Evolutionary conservation across 75 land plant species (phyloP).

Genomic region (Picea glauca): DNA sequence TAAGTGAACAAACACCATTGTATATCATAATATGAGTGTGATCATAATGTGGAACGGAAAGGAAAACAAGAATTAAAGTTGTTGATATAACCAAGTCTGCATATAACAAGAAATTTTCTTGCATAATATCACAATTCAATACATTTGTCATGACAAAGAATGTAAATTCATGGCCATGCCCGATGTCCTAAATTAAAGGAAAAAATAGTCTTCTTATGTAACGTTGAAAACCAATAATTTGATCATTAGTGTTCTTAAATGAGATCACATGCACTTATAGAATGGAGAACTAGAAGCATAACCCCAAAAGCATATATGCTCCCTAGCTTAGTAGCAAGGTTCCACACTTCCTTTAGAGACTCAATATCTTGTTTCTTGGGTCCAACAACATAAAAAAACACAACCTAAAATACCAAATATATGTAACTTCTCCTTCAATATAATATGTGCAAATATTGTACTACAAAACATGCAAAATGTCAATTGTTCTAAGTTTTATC

Average conservation of each 20-base stretch:
- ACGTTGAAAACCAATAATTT: no score
- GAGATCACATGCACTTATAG: neutral
- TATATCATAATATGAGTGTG: conserved; percentile 82
- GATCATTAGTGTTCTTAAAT: no score
- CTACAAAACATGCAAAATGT: conserved; percentile 24
- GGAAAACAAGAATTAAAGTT: conserved; percentile 55
- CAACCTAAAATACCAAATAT: conserved; percentile 84
- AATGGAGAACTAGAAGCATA: neutral
- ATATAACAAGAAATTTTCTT: conserved; percentile 73
- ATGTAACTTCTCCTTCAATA: conserved; percentile 70
- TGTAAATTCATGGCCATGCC: neutral
- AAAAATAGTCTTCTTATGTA: neutral
- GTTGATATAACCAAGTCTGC: conserved; percentile 53
- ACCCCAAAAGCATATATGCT: neutral
- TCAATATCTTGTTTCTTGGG: conserved; percentile 73
- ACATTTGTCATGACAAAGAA: neutral
- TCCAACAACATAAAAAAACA: conserved; percentile 78
- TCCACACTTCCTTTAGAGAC: conserved; percentile 83
- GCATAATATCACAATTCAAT: neutral
- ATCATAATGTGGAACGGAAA: conserved; percentile 72
- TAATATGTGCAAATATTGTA: conserved; percentile 82
- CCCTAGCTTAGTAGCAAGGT: conserved; percentile 88
- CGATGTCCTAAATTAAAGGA: neutral
- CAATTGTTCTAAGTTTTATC: neutral
- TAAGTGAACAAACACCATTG: conserved; percentile 79